phyloP scores from a whole-genome alignment of 805 yeast species.

The Saccharomycopsis sp. region DNA sequence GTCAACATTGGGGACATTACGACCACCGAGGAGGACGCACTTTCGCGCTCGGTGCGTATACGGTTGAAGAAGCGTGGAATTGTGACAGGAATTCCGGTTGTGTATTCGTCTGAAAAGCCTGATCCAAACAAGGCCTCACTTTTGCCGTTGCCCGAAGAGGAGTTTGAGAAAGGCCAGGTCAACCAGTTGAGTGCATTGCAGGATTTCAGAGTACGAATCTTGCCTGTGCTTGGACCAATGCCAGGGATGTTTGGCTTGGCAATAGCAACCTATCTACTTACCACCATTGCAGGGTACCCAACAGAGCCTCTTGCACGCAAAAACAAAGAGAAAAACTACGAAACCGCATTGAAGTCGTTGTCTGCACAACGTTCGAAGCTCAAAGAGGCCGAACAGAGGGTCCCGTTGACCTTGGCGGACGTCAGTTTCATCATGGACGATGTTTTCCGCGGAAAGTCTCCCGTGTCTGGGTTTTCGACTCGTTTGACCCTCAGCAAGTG shows the following conservation, averaged over 20 bases:
- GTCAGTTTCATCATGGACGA: constrained; percentile 84
- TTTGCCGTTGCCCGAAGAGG: constrained; percentile 79
- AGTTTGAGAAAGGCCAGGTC: constrained; percentile 72
- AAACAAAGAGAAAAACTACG: constrained; percentile 78
- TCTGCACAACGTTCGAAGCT: constrained; percentile 84
- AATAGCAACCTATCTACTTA: constrained; percentile 75
- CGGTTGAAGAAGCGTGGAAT: constrained; percentile 78
- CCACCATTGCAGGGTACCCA: constrained; percentile 80
- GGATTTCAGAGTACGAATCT: constrained; percentile 87
- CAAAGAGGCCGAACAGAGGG: constrained; percentile 63
- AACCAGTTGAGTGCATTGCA: constrained; percentile 81
- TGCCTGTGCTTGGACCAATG: constrained; percentile 95
- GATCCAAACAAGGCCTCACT: constrained; percentile 88
- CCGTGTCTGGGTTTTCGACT: constrained; percentile 75
- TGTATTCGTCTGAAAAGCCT: constrained; percentile 93
- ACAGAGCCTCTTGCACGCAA: constrained; percentile 88
- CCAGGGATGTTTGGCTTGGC: constrained; percentile 95
- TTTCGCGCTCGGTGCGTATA: constrained; percentile 81
- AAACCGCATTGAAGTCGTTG: constrained; percentile 70
- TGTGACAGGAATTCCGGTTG: constrained; percentile 68
- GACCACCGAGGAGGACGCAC: constrained; percentile 87
- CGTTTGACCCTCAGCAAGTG: constrained; percentile 77
- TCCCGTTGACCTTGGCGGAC: constrained; percentile 68
- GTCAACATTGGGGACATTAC: constrained; percentile 85
- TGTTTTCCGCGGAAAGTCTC: constrained; percentile 87